Percentiles rank a stretch among this genome's conserved stretches.
Conservation (phyloP, 2,329 filamentous ascomycete genomes). For the Alternaria alternata region DNA sequence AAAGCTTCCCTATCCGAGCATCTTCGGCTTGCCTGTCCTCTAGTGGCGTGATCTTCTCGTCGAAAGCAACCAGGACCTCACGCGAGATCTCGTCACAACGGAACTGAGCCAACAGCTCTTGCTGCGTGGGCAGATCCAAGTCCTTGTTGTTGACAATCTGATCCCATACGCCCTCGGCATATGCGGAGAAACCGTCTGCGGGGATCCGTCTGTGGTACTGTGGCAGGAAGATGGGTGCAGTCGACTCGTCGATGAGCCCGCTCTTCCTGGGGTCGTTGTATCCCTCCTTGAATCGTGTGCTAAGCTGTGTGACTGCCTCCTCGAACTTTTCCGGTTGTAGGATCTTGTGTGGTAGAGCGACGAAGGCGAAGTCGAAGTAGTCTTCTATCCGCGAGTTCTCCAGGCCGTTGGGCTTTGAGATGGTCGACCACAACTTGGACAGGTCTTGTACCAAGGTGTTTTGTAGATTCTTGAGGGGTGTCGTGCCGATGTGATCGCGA, state of each 20-base stretch:
- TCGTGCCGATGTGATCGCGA: slow-evolving; percentile 92
- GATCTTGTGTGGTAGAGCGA: slow-evolving; percentile 94
- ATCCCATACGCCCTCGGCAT: slow-evolving; percentile 95
- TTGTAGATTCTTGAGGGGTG: slow-evolving; percentile 87
- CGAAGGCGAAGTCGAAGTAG: slow-evolving; percentile 98
- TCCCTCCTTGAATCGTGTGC: slow-evolving; percentile 81
- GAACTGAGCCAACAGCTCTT: slow-evolving; percentile 96
- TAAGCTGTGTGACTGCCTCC: slow-evolving; percentile 79
- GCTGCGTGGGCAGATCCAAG: slow-evolving; percentile 92
- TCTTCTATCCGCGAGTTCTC: slow-evolving; percentile 92
- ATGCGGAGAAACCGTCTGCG: slow-evolving; percentile 94
- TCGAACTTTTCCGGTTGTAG: slow-evolving; percentile 92
- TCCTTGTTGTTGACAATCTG: slow-evolving; percentile 99
- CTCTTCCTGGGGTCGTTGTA: slow-evolving; percentile 73
- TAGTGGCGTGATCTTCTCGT: slow-evolving; percentile 79
- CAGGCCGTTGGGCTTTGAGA: slow-evolving; percentile 89
- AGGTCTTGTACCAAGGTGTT: slow-evolving; percentile 91
- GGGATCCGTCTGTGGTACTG: slow-evolving; percentile 97
- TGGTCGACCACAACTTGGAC: slow-evolving; percentile 87
- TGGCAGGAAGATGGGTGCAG: slow-evolving; percentile 83
- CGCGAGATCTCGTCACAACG: slow-evolving; percentile 95
- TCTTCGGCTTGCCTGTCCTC: slow-evolving; percentile 86
- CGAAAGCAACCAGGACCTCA: slow-evolving; percentile 85
- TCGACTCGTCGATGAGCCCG: slow-evolving; percentile 72
- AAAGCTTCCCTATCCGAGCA: slow-evolving; percentile 73